Base-by-base conservation (phyloP, 257 asterid species). In the Echites panduratus region DNA sequence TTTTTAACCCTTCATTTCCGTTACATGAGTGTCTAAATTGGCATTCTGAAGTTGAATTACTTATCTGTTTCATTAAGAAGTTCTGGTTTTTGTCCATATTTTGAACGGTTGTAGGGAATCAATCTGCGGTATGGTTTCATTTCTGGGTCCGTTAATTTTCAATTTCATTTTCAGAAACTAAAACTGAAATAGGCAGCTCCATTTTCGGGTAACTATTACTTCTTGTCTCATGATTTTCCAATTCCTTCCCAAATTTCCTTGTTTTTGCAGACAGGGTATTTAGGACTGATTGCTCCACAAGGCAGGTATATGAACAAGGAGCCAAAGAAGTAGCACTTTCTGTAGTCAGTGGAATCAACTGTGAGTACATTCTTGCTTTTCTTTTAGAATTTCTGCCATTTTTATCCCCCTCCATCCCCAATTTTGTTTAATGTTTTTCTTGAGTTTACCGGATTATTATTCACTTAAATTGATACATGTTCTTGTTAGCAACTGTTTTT, bases 261-360 rank as follows among this genome's bases (percentile, higher is more conserved):
- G 75, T 63, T 58, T 71, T 52, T 80, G 70, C 78, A 94, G 99
- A 94, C 83, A 88, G 91, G 75, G 96, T 92, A 66, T 94, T 92
- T 79, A 80, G 96, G 78, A 79, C 81, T 35, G 85, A 84, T 73
- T 86, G 92, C 84, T 74, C 95, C 24, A 90, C 99, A 16, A 87
- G 93, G 80, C 89, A 90, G 76, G 98, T 94, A 59, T 94, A 94
- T 70, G 97, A 92, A 75, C 83, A 84, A 84, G 96, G 95, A 75
- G 97, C 99, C 20, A 92, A 85, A 75, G 89, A 94, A 38, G 97
- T 92, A 43, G 97, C 98, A 53, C 82, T 94, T 76, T 90, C 98
- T 7, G 99, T 87, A 44, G 87, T 92, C 45, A 78, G 83, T 82
- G 99, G 99, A 71, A 75, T 92, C 75, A 92, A 94, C 72, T 86